Evolutionary conservation across 1,284 basidiomycete species (phyloP).

Genomic region (Hymenochaete sp.): DNA sequence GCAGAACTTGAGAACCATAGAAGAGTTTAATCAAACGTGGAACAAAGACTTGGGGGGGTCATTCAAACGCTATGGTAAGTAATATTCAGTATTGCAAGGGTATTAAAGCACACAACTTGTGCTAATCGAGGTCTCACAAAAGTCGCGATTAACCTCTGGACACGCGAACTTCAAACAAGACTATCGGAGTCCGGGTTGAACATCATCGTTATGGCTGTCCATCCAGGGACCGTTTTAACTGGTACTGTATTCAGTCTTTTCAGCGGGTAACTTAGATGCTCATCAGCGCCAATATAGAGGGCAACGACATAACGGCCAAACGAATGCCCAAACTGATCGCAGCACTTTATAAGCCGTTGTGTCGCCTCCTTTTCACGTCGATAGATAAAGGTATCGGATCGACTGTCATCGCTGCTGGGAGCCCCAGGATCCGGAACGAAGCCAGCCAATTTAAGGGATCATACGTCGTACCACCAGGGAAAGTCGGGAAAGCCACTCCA

Average conservation of each 20-base stretch:
- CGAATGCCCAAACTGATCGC: background rate
- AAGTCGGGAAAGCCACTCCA: slow-evolving; percentile 16
- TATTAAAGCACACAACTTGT: background rate
- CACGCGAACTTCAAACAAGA: slow-evolving; percentile 18
- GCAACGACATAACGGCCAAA: background rate
- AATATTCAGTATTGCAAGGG: too few species aligned
- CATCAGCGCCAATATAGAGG: background rate
- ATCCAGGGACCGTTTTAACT: slow-evolving; percentile 18
- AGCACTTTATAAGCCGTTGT: background rate
- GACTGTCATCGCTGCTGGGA: background rate
- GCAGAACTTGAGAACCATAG: too few species aligned
- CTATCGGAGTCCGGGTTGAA: slow-evolving; percentile 5
- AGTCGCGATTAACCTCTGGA: slow-evolving; percentile 20
- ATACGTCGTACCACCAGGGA: slow-evolving; percentile 21
- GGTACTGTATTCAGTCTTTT: background rate
- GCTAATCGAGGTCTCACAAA: slow-evolving; percentile 16
- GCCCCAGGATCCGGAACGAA: slow-evolving; percentile 11
- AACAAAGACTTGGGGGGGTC: background rate
- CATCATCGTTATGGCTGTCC: slow-evolving; percentile 16
- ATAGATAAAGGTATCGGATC: background rate
- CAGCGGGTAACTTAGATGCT: background rate
- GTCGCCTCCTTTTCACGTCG: background rate
- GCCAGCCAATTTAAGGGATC: slow-evolving; percentile 18
- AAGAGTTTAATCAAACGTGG: slow-evolving; percentile 4
- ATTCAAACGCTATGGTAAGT: slow-evolving; percentile 5